Percentiles rank a stretch among this genome's conserved stretches.
phyloP scores from a whole-genome alignment of 2,329 filamentous ascomycete species.

The Fusarium sp. region DNA sequence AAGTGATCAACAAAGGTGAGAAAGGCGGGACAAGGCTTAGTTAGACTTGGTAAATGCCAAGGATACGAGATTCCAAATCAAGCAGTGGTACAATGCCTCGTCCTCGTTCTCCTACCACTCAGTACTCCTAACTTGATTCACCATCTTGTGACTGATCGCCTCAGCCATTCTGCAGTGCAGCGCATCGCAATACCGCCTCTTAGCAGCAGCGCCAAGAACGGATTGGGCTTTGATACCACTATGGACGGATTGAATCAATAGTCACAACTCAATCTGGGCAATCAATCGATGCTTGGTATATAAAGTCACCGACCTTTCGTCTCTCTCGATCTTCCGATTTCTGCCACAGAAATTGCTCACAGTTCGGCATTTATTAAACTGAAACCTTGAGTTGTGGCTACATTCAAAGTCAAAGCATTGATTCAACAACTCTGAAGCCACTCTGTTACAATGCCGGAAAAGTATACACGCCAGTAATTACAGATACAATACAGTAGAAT shows the following conservation, averaged over 20 bases:
- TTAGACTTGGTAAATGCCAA: neutral
- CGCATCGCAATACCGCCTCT: conserved; percentile 26
- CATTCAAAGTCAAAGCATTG: conserved; percentile 7
- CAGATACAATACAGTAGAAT: conserved; percentile 38
- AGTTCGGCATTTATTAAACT: conserved; percentile 9
- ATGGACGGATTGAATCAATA: conserved; percentile 26
- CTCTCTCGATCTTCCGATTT: neutral
- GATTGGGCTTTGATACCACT: conserved; percentile 34
- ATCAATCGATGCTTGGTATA: neutral
- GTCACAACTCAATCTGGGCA: conserved; percentile 16
- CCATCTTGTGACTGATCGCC: conserved; percentile 24
- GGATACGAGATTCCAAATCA: conserved; percentile 15
- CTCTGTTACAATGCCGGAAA: conserved; percentile 18
- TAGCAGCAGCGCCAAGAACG: conserved; percentile 41
- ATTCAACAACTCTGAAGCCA: neutral
- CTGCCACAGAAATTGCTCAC: neutral
- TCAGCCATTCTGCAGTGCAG: conserved; percentile 13
- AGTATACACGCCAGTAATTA: conserved; percentile 33
- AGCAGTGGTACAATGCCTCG: conserved; percentile 21
- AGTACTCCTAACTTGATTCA: conserved; percentile 14
- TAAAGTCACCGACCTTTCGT: neutral
- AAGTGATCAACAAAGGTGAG: conserved; percentile 8
- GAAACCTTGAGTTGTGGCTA: conserved; percentile 8
- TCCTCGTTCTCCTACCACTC: conserved; percentile 31
- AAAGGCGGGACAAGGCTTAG: conserved; percentile 12